A percentile compares a stretch with the other conserved stretches of the same genome.
These are phyloP conservation scores for Gilbertella persicaria DNA, from an alignment of 371 early-diverging fungal genomes.

Conservation along the genomic window DNA sequence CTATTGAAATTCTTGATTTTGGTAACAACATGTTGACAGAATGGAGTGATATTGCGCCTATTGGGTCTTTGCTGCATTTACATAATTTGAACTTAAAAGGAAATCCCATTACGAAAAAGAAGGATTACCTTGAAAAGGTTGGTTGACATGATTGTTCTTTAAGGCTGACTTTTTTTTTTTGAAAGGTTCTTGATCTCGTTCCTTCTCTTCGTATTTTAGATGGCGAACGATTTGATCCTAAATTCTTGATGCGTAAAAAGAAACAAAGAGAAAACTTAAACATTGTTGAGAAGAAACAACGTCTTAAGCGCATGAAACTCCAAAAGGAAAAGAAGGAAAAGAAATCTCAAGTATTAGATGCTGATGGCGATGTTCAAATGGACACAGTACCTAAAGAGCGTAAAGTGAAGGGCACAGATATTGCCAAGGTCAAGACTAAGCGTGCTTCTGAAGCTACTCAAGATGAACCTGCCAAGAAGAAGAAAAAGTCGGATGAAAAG, in stretches of 20 bases:
- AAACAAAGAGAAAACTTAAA: conserved; percentile 49
- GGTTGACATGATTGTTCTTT: background rate
- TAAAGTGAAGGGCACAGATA: conserved; percentile 33
- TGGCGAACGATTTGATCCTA: conserved; percentile 80
- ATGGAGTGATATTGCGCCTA: conserved; percentile 68
- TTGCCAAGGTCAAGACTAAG: conserved; percentile 27
- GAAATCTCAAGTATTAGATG: conserved; percentile 20
- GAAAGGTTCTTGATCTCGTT: conserved; percentile 58
- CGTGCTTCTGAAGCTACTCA: background rate
- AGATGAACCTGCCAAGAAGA: conserved; percentile 13
- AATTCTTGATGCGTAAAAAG: conserved; percentile 70
- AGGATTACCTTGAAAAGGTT: conserved; percentile 69
- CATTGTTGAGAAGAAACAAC: conserved; percentile 43
- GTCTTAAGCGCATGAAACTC: conserved; percentile 33
- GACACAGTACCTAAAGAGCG: conserved; percentile 30
- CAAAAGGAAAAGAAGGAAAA: conserved; percentile 36
- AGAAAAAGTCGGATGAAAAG: conserved; percentile 13
- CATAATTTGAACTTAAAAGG: conserved; percentile 80
- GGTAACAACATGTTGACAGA: conserved; percentile 70
- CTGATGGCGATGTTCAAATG: conserved; percentile 8
- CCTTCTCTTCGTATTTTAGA: conserved; percentile 80
- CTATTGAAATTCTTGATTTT: conserved; percentile 73
- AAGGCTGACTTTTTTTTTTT: background rate
- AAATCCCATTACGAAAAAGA: conserved; percentile 71
- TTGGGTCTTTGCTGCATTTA: conserved; percentile 61